These are phyloP conservation scores for Yamadazyma sp. DNA, from an alignment of 1,139 yeast species.

Conservation along the genomic window DNA sequence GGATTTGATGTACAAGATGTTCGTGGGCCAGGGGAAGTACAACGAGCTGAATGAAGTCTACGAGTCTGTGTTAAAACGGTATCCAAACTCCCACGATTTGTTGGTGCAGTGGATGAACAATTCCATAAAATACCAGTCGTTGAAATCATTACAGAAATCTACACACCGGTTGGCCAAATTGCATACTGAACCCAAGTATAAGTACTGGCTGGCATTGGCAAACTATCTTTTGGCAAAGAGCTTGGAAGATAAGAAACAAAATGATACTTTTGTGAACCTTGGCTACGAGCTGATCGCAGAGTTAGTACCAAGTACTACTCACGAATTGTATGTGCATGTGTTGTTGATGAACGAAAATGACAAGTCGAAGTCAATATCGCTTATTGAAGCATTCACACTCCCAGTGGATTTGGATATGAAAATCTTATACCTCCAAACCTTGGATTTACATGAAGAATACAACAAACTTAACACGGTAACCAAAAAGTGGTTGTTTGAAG, in stretches of 20 bases:
- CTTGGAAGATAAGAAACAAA: constrained; percentile 30
- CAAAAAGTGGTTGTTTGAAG: constrained; percentile 34
- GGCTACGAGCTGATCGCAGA: constrained; percentile 54
- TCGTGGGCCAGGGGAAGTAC: constrained; percentile 31
- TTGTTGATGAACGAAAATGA: constrained; percentile 30
- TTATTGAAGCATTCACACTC: constrained; percentile 30
- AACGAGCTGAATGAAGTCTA: constrained; percentile 44
- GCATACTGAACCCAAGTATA: constrained; percentile 30
- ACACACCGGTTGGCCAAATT: constrained; percentile 41
- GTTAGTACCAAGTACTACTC: constrained; percentile 49
- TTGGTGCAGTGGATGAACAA: constrained; percentile 50
- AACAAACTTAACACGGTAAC: constrained; percentile 34
- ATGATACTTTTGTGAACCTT: constrained; percentile 49
- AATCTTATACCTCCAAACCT: constrained; percentile 47
- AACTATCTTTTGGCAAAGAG: constrained; percentile 31
- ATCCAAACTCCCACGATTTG: constrained; percentile 44
- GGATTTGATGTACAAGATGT: constrained; percentile 44
- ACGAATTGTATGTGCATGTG: constrained; percentile 59
- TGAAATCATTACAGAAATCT: constrained; percentile 46
- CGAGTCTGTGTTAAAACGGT: constrained; percentile 57
- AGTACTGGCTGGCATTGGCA: constrained; percentile 50
- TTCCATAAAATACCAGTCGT: constrained; percentile 31
- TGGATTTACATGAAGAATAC: constrained; percentile 44
- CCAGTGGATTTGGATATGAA: constrained; percentile 57
- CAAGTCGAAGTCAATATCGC: constrained; percentile 21